phyloP scores from a whole-genome alignment of 2,329 filamentous ascomycete genomes.

The Alternaria arborescens region DNA sequence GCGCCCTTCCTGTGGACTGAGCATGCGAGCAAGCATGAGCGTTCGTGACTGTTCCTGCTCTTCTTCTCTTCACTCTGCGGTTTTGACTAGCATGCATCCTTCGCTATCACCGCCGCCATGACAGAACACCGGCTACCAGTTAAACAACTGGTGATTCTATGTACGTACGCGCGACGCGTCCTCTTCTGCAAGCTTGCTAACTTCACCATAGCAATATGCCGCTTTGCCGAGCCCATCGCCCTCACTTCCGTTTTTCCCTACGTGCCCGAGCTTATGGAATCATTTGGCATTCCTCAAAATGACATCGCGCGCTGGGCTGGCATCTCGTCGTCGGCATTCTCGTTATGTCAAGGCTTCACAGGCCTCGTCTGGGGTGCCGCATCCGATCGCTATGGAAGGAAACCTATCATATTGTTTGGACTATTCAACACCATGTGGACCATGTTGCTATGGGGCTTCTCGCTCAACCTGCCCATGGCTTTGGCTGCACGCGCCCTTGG shows the following conservation, averaged over 20 bases:
- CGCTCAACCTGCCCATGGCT: constrained; percentile 79
- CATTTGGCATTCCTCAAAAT: constrained; percentile 50
- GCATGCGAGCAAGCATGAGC: constrained; percentile 11
- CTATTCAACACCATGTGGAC: constrained; percentile 79
- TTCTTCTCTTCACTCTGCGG: not conserved
- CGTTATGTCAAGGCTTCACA: constrained; percentile 79
- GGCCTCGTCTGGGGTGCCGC: constrained; percentile 88
- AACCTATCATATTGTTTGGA: constrained; percentile 83
- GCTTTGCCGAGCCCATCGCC: constrained; percentile 90
- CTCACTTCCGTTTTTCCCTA: constrained; percentile 95
- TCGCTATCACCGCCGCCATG: constrained; percentile 36
- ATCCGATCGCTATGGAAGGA: constrained; percentile 83
- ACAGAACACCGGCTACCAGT: constrained; percentile 50
- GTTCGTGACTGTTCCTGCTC: constrained; percentile 6
- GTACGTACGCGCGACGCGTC: constrained; percentile 28
- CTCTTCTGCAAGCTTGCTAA: constrained; percentile 6
- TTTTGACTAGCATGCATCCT: constrained; percentile 17
- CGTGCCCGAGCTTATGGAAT: constrained; percentile 69
- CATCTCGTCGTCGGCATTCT: constrained; percentile 83
- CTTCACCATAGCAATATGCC: constrained; percentile 77
- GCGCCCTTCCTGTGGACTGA: constrained; percentile 17
- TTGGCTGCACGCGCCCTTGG: constrained; percentile 79
- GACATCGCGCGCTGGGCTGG: constrained; percentile 74
- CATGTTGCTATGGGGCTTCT: constrained; percentile 84
- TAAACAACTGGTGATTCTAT: constrained; percentile 52